A percentile compares a stretch with the other conserved stretches of the same genome.
Evolutionary conservation across 164 flowering plant genomes (phyloP).

Genomic region (Tetrastigma voinierianum): DNA sequence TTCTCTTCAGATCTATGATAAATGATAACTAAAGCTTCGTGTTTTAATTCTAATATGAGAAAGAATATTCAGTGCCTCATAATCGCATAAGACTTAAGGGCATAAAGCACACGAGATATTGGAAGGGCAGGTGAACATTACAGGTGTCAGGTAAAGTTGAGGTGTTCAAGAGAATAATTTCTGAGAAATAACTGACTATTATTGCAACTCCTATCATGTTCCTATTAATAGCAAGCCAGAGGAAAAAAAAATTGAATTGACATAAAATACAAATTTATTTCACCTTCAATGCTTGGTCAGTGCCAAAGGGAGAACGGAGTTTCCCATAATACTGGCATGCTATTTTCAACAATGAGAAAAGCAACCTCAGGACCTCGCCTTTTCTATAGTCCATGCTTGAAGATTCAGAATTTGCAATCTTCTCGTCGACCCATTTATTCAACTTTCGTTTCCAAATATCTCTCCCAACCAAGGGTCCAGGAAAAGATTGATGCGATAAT

Average conservation of each 20-base stretch:
- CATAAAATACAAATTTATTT: background rate
- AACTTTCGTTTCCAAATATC: constrained; percentile 79
- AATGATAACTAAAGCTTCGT: no score
- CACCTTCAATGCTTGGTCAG: constrained; percentile 58
- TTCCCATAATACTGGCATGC: constrained; percentile 93
- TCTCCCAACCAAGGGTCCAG: constrained; percentile 97
- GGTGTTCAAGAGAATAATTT: no score
- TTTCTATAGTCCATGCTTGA: constrained; percentile 37
- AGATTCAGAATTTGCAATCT: constrained; percentile 64
- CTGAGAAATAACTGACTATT: no score
- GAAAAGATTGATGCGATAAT: constrained; percentile 73
- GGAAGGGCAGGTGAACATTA: no score
- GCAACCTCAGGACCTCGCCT: constrained; percentile 62
- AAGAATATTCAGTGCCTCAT: no score
- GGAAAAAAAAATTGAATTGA: background rate
- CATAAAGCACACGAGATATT: no score
- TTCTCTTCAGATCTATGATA: no score
- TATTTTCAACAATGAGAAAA: constrained; percentile 84
- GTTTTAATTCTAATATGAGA: no score
- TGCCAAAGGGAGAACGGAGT: constrained; percentile 92
- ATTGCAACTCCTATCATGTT: constrained; percentile 4
- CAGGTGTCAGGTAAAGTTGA: no score
- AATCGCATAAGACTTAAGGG: no score
- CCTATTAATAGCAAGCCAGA: constrained; percentile 38
- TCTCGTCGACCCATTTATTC: constrained; percentile 92